Conservation (phyloP, 192 early-diverging fungal genomes). For the Funneliformis geosporum region DNA sequence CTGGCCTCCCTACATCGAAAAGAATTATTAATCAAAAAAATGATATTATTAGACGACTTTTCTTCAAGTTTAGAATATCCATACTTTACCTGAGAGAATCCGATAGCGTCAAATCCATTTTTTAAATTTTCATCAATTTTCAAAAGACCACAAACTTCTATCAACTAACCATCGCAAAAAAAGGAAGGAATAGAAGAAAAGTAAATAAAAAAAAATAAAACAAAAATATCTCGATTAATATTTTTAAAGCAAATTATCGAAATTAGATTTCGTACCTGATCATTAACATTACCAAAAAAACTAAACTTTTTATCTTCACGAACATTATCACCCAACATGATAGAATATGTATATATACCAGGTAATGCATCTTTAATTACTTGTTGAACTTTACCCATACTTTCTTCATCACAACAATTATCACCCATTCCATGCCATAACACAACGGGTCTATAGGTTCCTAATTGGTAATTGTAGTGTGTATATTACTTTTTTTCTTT, state of each 20-base stretch:
- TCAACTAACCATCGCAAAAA: conserved; percentile 36
- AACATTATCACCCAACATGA: conserved; percentile 62
- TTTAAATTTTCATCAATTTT: conserved; percentile 58
- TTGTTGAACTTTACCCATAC: conserved; percentile 54
- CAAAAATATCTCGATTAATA: no score
- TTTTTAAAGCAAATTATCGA: no score
- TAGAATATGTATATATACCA: conserved; percentile 74
- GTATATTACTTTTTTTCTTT: no score
- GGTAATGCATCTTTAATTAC: conserved; percentile 54
- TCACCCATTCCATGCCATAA: conserved; percentile 94
- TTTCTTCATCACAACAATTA: conserved; percentile 72
- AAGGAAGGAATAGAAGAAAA: no score
- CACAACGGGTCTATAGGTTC: conserved; percentile 55
- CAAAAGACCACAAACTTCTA: conserved; percentile 81
- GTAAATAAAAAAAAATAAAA: no score
- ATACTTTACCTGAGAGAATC: conserved; percentile 77
- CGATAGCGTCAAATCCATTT: conserved; percentile 85
- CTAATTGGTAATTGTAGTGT: conserved; percentile 49
- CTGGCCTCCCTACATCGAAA: conserved; percentile 37
- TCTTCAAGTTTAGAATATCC: background rate
- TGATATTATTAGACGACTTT: background rate
- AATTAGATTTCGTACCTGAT: no score
- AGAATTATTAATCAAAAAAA: conserved; percentile 11
- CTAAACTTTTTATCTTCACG: conserved; percentile 75
- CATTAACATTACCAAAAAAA: conserved; percentile 86